Conservation (phyloP, 148 eudicot genomes). For the Cornus controversa region DNA sequence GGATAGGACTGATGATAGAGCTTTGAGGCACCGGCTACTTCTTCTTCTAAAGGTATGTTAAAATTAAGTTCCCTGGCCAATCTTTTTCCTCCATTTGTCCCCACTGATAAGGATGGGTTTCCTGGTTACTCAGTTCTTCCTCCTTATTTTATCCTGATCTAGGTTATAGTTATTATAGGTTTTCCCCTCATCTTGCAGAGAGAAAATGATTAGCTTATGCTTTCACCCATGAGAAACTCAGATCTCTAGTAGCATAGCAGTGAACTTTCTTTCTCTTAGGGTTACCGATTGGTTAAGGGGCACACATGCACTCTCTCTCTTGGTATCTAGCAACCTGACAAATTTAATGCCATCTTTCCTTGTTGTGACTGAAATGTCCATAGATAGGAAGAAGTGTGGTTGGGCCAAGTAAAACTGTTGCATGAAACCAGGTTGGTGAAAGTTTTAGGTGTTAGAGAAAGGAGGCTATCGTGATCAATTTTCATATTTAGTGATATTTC, state of each 20-base stretch:
- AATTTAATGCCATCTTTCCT: not conserved
- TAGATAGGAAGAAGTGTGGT: too few species aligned
- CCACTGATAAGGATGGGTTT: not conserved
- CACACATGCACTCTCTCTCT: too few species aligned
- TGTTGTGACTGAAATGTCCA: not conserved
- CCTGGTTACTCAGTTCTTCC: not conserved
- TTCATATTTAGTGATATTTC: not conserved
- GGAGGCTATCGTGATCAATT: not conserved
- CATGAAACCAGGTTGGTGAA: not conserved
- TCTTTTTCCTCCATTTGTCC: not conserved
- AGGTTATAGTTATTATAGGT: not conserved
- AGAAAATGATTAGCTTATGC: not conserved
- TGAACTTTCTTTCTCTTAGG: too few species aligned
- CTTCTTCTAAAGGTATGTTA: constrained; percentile 75
- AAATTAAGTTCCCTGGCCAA: not conserved
- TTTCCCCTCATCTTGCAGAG: not conserved
- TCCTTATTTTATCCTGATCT: not conserved
- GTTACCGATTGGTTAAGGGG: too few species aligned
- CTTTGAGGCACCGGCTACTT: constrained; percentile 95
- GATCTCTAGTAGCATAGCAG: too few species aligned
- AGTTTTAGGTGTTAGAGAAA: not conserved
- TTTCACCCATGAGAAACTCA: not conserved
- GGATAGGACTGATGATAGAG: constrained; percentile 96
- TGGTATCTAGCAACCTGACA: not conserved
- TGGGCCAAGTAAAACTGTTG: not conserved